A percentile compares a stretch with the other conserved stretches of the same genome.
Conservation (phyloP, 805 yeast genomes). For the Zygosaccharomyces bailii region DNA sequence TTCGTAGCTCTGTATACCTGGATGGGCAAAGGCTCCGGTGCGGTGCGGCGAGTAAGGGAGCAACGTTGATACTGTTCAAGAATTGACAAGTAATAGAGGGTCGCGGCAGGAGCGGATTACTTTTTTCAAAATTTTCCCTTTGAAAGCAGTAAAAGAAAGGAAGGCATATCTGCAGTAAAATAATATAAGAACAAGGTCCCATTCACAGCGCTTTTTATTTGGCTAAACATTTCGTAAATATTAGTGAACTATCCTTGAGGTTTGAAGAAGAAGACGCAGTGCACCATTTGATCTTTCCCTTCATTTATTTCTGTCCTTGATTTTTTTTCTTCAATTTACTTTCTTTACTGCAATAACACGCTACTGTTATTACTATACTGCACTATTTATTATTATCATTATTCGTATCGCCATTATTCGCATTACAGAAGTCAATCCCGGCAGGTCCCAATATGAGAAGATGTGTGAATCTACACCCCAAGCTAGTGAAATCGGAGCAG, state of each 20-base stretch:
- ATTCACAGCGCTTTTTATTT: background rate
- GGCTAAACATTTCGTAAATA: too few relatives aligned
- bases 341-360: background rate
- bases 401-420: background rate
- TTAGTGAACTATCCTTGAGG: slow-evolving; percentile 1
- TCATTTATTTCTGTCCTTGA: background rate
- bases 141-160: background rate
- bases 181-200: background rate
- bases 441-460: slow-evolving; percentile 51
- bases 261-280: slow-evolving; percentile 3
- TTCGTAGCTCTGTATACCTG: slow-evolving; percentile 6
- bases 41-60: background rate
- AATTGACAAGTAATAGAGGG: background rate
- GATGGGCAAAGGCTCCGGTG: slow-evolving; percentile 4
- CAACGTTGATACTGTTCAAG: background rate
- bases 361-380: background rate
- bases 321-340: background rate
- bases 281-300: slow-evolving; percentile 3
- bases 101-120: slow-evolving; percentile 2
- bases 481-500: slow-evolving; percentile 45
- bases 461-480: slow-evolving; percentile 36
- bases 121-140: slow-evolving; percentile 1
- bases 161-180: background rate
- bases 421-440: slow-evolving; percentile 29
- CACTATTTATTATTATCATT: too few relatives aligned